phyloP scores from a whole-genome alignment of 202 grass and related monocot species.

The Sporobolus alterniflorus region DNA sequence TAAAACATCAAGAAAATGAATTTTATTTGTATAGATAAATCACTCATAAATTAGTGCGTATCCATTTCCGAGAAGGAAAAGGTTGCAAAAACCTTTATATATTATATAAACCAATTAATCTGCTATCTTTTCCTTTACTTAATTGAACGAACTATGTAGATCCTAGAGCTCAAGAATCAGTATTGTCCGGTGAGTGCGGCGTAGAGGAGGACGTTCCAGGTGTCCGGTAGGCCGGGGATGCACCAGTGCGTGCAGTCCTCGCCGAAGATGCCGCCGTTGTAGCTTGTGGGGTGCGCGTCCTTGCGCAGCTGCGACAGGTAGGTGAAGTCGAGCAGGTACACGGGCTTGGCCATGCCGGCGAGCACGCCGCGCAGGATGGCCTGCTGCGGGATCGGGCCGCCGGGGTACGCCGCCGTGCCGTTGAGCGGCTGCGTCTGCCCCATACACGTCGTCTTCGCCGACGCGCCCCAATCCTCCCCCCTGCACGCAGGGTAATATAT shows the following conservation, averaged over 20 bases:
- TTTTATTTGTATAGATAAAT: neutral
- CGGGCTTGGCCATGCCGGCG: constrained; percentile 59
- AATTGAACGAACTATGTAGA: neutral
- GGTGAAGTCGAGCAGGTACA: constrained; percentile 75
- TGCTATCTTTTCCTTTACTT: constrained; percentile 29
- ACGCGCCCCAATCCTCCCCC: constrained; percentile 73
- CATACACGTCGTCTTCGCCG: constrained; percentile 50
- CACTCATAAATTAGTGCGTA: neutral
- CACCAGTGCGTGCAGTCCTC: constrained; percentile 96
- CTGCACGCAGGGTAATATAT: constrained; percentile 25
- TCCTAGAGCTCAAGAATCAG: neutral
- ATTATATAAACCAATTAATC: constrained; percentile 25
- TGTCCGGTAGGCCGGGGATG: constrained; percentile 77
- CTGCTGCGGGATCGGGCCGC: constrained; percentile 60
- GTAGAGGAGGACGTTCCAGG: constrained; percentile 88
- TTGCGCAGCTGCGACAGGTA: constrained; percentile 82
- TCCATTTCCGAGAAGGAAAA: neutral
- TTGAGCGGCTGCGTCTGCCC: constrained; percentile 72
- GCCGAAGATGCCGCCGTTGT: constrained; percentile 58
- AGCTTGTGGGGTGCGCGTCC: constrained; percentile 87
- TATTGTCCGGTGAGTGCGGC: constrained; percentile 49
- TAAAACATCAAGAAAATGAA: no score
- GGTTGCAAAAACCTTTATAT: neutral
- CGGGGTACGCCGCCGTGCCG: constrained; percentile 49
- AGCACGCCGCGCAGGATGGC: constrained; percentile 53